A percentile compares a stretch with the other conserved stretches of the same genome.
phyloP scores from a whole-genome alignment of 164 flowering plant species.

The Magnolia changhungtana region DNA sequence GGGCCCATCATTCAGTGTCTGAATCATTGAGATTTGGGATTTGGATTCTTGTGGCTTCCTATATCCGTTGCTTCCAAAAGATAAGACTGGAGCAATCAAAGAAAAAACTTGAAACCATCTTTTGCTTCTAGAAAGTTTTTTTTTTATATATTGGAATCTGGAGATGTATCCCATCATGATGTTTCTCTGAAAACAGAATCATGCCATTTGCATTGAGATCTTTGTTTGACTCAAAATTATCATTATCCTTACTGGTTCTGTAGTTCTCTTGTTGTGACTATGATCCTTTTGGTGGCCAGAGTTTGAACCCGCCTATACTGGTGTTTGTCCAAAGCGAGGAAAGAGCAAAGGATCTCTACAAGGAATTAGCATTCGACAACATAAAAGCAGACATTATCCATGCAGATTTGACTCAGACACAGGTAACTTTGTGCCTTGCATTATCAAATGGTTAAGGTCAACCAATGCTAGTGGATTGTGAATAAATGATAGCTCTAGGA shows the following conservation, averaged over 20 bases:
- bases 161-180: neutral
- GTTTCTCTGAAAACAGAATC: too few relatives aligned
- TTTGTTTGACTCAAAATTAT: neutral
- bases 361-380: conserved; percentile 25
- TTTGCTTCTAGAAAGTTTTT: neutral
- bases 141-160: neutral
- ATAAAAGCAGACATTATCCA: conserved; percentile 65
- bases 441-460: too few relatives aligned
- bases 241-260: neutral
- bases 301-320: conserved; percentile 86
- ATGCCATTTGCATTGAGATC: too few relatives aligned
- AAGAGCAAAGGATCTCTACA: conserved; percentile 71
- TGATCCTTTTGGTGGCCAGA: conserved; percentile 40
- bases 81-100: too few relatives aligned
- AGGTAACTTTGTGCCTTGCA: too few relatives aligned
- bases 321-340: conserved; percentile 94
- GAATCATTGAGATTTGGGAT: too few relatives aligned
- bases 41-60: too few relatives aligned
- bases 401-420: too few relatives aligned
- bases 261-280: neutral
- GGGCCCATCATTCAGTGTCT: too few relatives aligned
- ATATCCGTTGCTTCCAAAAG: too few relatives aligned
- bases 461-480: conserved; percentile 34
- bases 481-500: too few relatives aligned
- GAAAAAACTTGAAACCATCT: too few relatives aligned